Evolutionary conservation across 1,139 yeast genomes (phyloP).

Genomic region (Sugiyamaella paludigena): DNA sequence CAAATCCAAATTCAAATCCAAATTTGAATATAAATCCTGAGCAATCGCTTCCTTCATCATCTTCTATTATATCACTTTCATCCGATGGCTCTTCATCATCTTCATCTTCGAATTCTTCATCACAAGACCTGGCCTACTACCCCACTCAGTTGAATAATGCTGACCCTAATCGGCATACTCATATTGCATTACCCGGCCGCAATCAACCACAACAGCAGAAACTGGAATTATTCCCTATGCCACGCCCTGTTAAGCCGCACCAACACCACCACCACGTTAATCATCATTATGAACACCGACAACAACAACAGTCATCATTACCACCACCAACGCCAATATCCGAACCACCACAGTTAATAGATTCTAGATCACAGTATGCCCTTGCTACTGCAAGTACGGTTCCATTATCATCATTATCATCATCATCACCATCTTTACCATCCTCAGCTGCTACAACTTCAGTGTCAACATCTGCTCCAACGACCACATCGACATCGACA

Average conservation of each 20-base stretch:
- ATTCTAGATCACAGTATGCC: no score
- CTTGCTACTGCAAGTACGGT: no score
- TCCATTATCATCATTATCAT: background rate
- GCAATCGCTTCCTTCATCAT: background rate
- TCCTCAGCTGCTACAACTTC: no score
- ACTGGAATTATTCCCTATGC: background rate
- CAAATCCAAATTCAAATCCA: no score
- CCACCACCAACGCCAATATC: constrained; percentile 5
- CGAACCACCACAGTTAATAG: no score
- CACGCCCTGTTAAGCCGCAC: background rate
- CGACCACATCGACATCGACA: no score
- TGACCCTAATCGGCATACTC: constrained; percentile 19
- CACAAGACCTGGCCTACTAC: background rate
- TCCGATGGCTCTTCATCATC: constrained; percentile 3
- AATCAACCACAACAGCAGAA: background rate
- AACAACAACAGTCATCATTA: constrained; percentile 1
- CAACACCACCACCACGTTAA: background rate
- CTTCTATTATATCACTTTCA: constrained; percentile 1
- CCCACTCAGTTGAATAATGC: background rate
- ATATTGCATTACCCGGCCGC: constrained; percentile 16
- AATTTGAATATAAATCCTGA: no score
- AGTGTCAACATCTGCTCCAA: no score
- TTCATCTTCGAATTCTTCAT: constrained; percentile 1
- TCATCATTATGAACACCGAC: background rate
- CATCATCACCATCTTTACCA: constrained; percentile 1